Evolutionary conservation across 371 early-diverging fungal genomes (phyloP).

Genomic region (Apophysomyces sp.): DNA sequence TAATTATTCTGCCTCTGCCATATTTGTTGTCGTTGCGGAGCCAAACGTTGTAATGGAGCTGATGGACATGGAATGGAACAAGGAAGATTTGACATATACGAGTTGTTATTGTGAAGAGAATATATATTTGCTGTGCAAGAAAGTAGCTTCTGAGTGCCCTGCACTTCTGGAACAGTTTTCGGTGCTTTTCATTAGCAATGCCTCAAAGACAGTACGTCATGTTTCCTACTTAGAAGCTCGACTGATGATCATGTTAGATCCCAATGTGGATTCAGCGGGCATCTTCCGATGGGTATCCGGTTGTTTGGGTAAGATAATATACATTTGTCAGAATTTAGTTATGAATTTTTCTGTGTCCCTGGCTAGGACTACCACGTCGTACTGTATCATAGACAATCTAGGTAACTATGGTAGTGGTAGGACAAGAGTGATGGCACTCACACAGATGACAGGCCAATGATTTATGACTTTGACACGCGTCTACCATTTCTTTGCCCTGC

Average conservation of each 20-base stretch:
- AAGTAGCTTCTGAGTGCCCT: conserved; percentile 12
- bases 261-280: conserved; percentile 33
- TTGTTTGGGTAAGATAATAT: conserved; percentile 36
- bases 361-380: conserved; percentile 49
- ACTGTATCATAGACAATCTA: conserved; percentile 4
- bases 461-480: conserved; percentile 40
- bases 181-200: conserved; percentile 43
- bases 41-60: no score
- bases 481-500: conserved; percentile 36
- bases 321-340: not conserved
- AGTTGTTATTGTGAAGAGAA: conserved; percentile 48
- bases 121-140: conserved; percentile 35
- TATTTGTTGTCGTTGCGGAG: no score
- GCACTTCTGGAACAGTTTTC: conserved; percentile 15
- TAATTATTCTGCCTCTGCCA: no score
- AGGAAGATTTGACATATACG: conserved; percentile 28
- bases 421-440: not conserved
- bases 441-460: not conserved
- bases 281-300: conserved; percentile 15
- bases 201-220: conserved; percentile 16
- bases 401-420: not conserved
- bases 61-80: not conserved
- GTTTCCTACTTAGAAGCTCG: not conserved
- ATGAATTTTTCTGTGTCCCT: not conserved
- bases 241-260: conserved; percentile 11